A percentile compares a stretch with the other conserved stretches of the same genome.
Evolutionary conservation across 2,329 filamentous ascomycete genomes (phyloP).

Genomic region (Pseudogymnoascus sp.): DNA sequence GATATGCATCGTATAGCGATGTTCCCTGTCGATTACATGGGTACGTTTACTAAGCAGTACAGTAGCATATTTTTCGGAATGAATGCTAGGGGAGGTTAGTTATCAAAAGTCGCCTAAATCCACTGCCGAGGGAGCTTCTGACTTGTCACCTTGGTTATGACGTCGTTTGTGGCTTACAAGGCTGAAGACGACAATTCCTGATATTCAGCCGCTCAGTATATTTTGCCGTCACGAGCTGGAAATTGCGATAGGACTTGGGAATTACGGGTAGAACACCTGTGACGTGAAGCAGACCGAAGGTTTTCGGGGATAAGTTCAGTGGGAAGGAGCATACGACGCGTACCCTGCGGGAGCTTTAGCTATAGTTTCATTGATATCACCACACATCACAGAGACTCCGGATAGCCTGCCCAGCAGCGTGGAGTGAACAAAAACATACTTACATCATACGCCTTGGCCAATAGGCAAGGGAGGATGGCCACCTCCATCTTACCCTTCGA

Average conservation of each 20-base stretch:
- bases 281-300: background rate
- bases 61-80: too few species aligned
- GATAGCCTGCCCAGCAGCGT: background rate
- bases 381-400: background rate
- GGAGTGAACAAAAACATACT: background rate
- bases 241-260: background rate
- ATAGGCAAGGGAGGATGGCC: background rate
- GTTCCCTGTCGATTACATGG: background rate
- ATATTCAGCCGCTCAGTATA: background rate
- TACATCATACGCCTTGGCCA: background rate
- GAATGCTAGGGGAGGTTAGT: background rate
- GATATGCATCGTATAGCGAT: background rate
- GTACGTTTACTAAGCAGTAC: background rate
- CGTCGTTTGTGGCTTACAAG: background rate
- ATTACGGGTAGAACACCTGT: background rate
- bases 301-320: background rate
- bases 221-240: background rate
- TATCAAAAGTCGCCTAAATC: background rate
- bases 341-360: background rate
- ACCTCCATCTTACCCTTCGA: slow-evolving; percentile 14
- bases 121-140: background rate
- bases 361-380: background rate
- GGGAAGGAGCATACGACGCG: background rate
- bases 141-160: background rate
- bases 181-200: background rate